A percentile compares a stretch with the other conserved stretches of the same genome.
Conservation (phyloP, 2,329 filamentous ascomycete genomes). For the Akanthomyces muscarius region DNA sequence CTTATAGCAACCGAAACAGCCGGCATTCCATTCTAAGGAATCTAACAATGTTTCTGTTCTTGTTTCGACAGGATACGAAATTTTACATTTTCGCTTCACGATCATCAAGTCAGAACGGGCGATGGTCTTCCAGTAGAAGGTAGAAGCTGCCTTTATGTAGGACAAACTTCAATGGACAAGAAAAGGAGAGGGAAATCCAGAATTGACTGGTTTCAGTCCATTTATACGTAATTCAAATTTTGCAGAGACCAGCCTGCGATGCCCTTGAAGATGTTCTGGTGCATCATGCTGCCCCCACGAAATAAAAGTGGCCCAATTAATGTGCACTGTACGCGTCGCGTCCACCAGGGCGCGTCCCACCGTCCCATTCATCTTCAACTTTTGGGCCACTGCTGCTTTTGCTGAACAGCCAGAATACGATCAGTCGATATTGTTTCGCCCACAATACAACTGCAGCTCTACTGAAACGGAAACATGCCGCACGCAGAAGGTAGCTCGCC, state of each 20-base stretch:
- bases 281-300: neutral
- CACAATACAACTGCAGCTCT: neutral
- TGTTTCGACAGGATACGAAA: no score
- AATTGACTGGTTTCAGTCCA: no score
- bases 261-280: neutral
- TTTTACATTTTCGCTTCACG: no score
- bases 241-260: neutral
- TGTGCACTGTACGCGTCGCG: constrained; percentile 16
- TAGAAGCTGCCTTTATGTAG: no score
- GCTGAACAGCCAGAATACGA: neutral
- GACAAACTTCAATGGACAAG: no score
- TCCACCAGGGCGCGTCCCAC: constrained; percentile 8
- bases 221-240: no score
- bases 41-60: no score
- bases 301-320: constrained; percentile 6
- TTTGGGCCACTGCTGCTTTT: neutral
- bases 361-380: neutral
- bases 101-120: no score
- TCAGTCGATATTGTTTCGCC: neutral
- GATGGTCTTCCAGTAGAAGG: no score
- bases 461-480: constrained; percentile 34
- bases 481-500: constrained; percentile 34
- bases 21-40: no score
- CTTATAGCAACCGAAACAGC: no score
- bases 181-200: no score